Evolutionary conservation across 1,284 basidiomycete genomes (phyloP), one percentile per base, ranked within the genome.

Genomic region (Cerioporus squamosus): DNA sequence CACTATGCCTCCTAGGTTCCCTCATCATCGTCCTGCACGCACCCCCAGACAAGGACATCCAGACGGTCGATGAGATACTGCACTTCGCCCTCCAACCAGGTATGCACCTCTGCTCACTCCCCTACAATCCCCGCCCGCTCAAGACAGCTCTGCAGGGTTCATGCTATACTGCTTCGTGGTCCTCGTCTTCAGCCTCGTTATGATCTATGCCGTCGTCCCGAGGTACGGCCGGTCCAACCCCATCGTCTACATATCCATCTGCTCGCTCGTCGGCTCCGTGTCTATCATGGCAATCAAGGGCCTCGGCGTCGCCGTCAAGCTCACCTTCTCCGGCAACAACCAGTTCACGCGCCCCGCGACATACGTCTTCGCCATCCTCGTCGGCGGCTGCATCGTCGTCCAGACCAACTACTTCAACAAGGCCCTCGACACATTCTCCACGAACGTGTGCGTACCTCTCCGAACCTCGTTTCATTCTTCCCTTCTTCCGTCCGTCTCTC

Each of bases 361-460:
- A 14, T 99, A 98, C 74, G 85, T 98, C 46, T 98, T 99, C 70
- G 94, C 87, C 43, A 81, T 94, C 52, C 86, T 94, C 33, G 91
- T 96, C 3, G 84, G 84, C 1, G 78, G 87, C 2, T 98, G 95
- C 77, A 98, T 99, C 70, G 72, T 97, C 52, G 86, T 97, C 2
- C 96, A 98, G 77, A 96, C 97, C 93, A 97, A 98, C 78, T 99
- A 97, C 80, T 98, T 98, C 79, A 99, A 98, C 82, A 98, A 98
- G 73, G 97, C 97, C 0, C 83, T 99, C 53, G 97, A 98, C 72
- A 94, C 90, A 1, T 99, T 98, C 76, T 95, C 94, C 5, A 98
- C 97, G 44, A 99, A 98, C 72, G 94, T 98, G 93, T 95, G 81
- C 67, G 94, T 84, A 48, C 8, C 36, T 22, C 8, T n/a, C n/a